Percentiles rank a stretch among this genome's conserved stretches.
Evolutionary conservation across 1,139 yeast species (phyloP).

Genomic region (Sugiyamaella sp.): DNA sequence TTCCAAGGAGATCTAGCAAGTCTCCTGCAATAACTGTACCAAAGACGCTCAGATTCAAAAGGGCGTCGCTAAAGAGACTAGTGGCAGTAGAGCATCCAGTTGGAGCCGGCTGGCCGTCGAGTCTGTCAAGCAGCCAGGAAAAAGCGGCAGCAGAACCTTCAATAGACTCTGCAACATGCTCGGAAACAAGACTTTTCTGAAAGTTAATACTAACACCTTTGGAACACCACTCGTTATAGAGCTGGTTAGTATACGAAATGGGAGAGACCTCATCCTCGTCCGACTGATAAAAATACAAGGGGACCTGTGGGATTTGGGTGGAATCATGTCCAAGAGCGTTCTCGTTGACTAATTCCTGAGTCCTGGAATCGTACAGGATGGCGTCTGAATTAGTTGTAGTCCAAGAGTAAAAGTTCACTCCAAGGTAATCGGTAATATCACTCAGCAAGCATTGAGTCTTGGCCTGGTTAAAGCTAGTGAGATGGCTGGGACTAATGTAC

Average conservation of each 20-base stretch:
- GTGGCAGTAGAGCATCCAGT: slow-evolving; percentile 3
- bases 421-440: slow-evolving; percentile 28
- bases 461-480: slow-evolving; percentile 24
- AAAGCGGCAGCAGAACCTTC: slow-evolving; percentile 27
- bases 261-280: slow-evolving; percentile 36
- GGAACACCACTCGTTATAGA: slow-evolving; percentile 34
- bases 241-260: slow-evolving; percentile 23
- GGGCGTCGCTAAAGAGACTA: not conserved
- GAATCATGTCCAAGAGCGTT: slow-evolving; percentile 26
- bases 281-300: slow-evolving; percentile 38
- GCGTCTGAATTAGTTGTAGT: slow-evolving; percentile 28
- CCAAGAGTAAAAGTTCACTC: slow-evolving; percentile 30
- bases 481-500: slow-evolving; percentile 21
- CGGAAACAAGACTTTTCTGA: slow-evolving; percentile 22
- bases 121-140: slow-evolving; percentile 24
- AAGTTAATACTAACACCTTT: slow-evolving; percentile 32
- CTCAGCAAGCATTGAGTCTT: slow-evolving; percentile 26
- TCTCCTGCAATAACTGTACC: slow-evolving; percentile 8
- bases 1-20: slow-evolving; percentile 5
- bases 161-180: slow-evolving; percentile 23
- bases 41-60: not conserved
- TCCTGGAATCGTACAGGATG: slow-evolving; percentile 22
- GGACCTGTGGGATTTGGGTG: slow-evolving; percentile 30
- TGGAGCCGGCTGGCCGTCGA: slow-evolving; percentile 1
- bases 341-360: slow-evolving; percentile 25